Evolutionary conservation across 768 basidiomycete species (phyloP).

Genomic region (Serendipita sp.): DNA sequence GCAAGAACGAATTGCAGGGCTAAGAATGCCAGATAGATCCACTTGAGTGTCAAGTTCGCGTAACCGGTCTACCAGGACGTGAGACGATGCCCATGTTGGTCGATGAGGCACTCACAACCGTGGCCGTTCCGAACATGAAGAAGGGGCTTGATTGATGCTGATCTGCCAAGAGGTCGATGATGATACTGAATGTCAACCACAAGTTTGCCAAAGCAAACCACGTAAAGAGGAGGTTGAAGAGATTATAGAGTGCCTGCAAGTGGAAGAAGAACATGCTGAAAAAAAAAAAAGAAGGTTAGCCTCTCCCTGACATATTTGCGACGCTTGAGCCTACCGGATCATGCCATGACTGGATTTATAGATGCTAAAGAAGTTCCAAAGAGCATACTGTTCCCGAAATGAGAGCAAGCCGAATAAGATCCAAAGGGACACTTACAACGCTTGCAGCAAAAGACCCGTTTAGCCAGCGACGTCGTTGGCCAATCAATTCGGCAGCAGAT

Average conservation of each 20-base stretch:
- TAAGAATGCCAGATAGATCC: constrained; percentile 76
- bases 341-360: constrained; percentile 79
- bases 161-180: constrained; percentile 65
- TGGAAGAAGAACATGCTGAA: constrained; percentile 88
- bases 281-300: neutral
- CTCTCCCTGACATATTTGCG: neutral
- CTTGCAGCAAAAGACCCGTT: constrained; percentile 94
- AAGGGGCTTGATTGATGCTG: constrained; percentile 21
- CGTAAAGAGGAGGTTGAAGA: constrained; percentile 71
- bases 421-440: constrained; percentile 39
- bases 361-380: constrained; percentile 85
- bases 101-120: constrained; percentile 36
- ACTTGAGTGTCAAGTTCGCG: constrained; percentile 69
- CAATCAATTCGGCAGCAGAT: constrained; percentile 40
- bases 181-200: constrained; percentile 92
- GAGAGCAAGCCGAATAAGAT: neutral
- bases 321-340: constrained; percentile 27
- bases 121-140: constrained; percentile 54
- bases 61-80: constrained; percentile 53
- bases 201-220: constrained; percentile 90
- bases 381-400: constrained; percentile 44
- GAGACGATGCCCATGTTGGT: neutral
- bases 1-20: constrained; percentile 69
- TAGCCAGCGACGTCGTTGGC: constrained; percentile 90
- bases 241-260: constrained; percentile 78